Conservation (phyloP, 1,284 basidiomycete species). For the Pterulicium gracile region DNA sequence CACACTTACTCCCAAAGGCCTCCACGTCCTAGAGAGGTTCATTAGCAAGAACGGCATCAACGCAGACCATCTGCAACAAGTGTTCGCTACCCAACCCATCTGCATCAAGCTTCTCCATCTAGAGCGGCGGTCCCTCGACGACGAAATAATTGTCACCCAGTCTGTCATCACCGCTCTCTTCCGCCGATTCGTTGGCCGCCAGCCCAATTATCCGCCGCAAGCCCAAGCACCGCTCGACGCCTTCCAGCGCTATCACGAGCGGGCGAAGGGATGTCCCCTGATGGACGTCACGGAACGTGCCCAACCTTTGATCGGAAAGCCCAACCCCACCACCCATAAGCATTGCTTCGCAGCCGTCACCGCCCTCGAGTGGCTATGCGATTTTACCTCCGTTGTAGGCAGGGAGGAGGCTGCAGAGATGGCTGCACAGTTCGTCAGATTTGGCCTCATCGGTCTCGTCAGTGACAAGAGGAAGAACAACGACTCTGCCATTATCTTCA, state of each 20-base stretch:
- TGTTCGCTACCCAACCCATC: conserved; percentile 91
- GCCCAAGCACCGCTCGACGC: conserved; percentile 43
- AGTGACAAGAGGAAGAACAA: conserved; percentile 83
- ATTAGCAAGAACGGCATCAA: conserved; percentile 99
- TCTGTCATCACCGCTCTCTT: conserved; percentile 92
- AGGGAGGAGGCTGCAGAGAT: conserved; percentile 96
- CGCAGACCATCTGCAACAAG: conserved; percentile 82
- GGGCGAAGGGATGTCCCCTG: conserved; percentile 67
- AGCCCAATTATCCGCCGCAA: conserved; percentile 64
- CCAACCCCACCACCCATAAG: conserved; percentile 41
- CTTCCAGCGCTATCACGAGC: conserved; percentile 69
- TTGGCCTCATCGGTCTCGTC: conserved; percentile 82
- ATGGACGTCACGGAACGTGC: conserved; percentile 58
- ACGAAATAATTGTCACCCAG: conserved; percentile 95
- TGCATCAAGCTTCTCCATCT: conserved; percentile 97
- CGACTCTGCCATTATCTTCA: conserved; percentile 83
- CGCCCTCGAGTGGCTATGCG: conserved; percentile 94
- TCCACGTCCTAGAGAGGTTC: conserved; percentile 97
- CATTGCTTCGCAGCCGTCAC: conserved; percentile 81
- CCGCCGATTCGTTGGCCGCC: conserved; percentile 84
- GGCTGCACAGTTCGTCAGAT: conserved; percentile 94
- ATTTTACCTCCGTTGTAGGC: conserved; percentile 94
- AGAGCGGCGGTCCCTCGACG: conserved; percentile 85
- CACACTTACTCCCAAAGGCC: conserved; percentile 91
- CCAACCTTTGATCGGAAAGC: conserved; percentile 38